Evolutionary conservation across 805 yeast species (phyloP), one percentile per base, ranked within the genome.

Genomic region (Candida sithepensis): DNA sequence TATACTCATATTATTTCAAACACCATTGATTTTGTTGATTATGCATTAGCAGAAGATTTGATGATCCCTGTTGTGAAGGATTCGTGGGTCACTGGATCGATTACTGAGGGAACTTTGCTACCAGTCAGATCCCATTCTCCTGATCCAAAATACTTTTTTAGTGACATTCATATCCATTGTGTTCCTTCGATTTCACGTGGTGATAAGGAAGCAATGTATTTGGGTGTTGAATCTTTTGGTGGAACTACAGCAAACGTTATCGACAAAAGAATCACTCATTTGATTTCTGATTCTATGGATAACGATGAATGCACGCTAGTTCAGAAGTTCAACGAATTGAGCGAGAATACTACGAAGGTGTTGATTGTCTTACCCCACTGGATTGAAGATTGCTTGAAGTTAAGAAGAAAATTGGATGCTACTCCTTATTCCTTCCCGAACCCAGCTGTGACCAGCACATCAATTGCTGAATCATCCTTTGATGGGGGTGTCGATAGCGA

Each of bases 211-310:
- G 79, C 78, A n/a, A 72, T 88, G 14, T 76, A 81, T 53, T 83
- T 82, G 6, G 88, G 85, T 0, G 84, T 84, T 2, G 66, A 77
- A 19, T 82, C 87, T 1, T 73, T 87, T 50, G 98, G 97, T 2
- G 98, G 96, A 3, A 82, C 78, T 30, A 81, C 72, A 58, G 68
- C 79, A 37, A 85, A 84, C 50, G 69, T 70, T 10, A 69, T 91
- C 26, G 82, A 88, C 8, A 76, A 77, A 45, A 78, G 77, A 53
- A 87, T 96, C 1, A 88, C 97, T 0, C 97, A 92, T 70, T 72
- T 89, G 32, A 69, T 92, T 19, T 78, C 92, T 0, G 59, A 65
- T 4, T 79, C 78, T 52, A 60, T 67, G 32, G 64, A 77, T 3
- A 78, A 80, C 46, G 86, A 81, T 45, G 81, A 81, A 49, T 77